These are phyloP conservation scores for Ceratopteris richardii DNA, from an alignment of 75 land plant species.

Conservation along the genomic window DNA sequence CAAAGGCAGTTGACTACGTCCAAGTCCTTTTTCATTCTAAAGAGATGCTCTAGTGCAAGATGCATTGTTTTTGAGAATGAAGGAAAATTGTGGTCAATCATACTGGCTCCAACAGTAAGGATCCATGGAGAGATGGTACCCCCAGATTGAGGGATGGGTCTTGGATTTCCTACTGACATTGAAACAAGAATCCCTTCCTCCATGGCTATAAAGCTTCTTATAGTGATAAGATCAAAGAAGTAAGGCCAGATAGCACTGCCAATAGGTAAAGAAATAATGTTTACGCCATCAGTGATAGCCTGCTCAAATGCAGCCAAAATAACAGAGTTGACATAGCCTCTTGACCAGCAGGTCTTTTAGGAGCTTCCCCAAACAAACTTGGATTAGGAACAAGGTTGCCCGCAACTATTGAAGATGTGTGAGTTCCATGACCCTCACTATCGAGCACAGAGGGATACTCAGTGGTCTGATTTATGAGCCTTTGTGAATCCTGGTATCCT, in stretches of 20 bases:
- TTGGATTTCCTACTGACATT: conserved; percentile 27
- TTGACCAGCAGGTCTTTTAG: conserved; percentile 34
- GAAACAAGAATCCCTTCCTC: too few relatives aligned
- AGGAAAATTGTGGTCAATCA: conserved; percentile 27
- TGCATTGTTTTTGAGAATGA: too few relatives aligned
- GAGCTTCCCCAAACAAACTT: conserved; percentile 27
- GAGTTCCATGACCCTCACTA: too few relatives aligned
- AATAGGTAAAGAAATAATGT: conserved; percentile 22
- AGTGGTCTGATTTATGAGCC: conserved; percentile 15
- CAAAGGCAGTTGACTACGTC: too few relatives aligned
- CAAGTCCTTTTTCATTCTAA: too few relatives aligned
- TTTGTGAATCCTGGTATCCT: conserved; percentile 40
- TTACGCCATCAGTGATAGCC: too few relatives aligned
- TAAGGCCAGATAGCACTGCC: conserved; percentile 30
- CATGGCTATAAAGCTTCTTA: too few relatives aligned
- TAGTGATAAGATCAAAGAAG: conserved; percentile 21
- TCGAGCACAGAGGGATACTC: conserved; percentile 17
- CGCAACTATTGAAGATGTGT: too few relatives aligned
- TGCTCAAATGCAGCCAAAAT: conserved; percentile 32
- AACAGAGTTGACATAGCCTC: conserved; percentile 29
- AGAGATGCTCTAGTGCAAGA: too few relatives aligned
- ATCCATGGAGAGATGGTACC: conserved; percentile 33
- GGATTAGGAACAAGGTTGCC: conserved; percentile 19
- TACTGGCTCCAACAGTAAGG: conserved; percentile 32
- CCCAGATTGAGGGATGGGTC: conserved; percentile 19